Percentiles rank a stretch among this genome's conserved stretches.
Evolutionary conservation across 148 eudicot genomes (phyloP).

Genomic region (Dianthus caryophyllus): DNA sequence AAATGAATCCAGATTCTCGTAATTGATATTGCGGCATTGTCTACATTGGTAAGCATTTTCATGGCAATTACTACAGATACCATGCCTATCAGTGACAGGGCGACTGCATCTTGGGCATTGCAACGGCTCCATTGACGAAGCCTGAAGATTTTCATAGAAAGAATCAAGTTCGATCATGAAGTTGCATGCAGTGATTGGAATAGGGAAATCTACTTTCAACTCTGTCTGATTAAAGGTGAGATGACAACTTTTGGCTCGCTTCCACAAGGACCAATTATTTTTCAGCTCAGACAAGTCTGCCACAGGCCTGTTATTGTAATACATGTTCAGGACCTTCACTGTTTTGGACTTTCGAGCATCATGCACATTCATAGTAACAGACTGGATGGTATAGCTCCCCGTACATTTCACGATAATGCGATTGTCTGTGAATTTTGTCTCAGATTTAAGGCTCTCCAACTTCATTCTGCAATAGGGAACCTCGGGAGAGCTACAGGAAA

Average conservation of each 20-base stretch:
- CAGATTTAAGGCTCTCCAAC: slow-evolving; percentile 91
- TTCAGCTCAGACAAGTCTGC: slow-evolving; percentile 94
- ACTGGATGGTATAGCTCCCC: slow-evolving; percentile 97
- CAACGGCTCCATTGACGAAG: slow-evolving; percentile 92
- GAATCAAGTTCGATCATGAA: slow-evolving; percentile 99
- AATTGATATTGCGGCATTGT: slow-evolving; percentile 97
- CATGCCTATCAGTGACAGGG: slow-evolving; percentile 96
- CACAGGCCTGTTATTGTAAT: slow-evolving; percentile 98
- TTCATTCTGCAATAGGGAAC: slow-evolving; percentile 96
- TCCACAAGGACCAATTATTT: slow-evolving; percentile 98
- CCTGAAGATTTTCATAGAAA: slow-evolving; percentile 98
- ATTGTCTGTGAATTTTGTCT: slow-evolving; percentile 93
- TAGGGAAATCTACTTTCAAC: slow-evolving; percentile 91
- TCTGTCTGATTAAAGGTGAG: slow-evolving; percentile 93
- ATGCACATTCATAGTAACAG: slow-evolving; percentile 97
- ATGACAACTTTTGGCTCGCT: slow-evolving; percentile 97
- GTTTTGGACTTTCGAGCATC: slow-evolving; percentile 99
- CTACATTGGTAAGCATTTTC: slow-evolving; percentile 99
- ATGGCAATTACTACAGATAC: slow-evolving; percentile 95
- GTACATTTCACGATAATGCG: slow-evolving; percentile 99
- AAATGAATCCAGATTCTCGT: slow-evolving; percentile 96
- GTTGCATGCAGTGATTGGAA: slow-evolving; percentile 98
- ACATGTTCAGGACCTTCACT: slow-evolving; percentile 95
- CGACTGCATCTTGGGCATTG: slow-evolving; percentile 99
- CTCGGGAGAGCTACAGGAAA: slow-evolving; percentile 98